Base-by-base conservation (phyloP, 106 monocot species). In the Apostasia ramifera region DNA sequence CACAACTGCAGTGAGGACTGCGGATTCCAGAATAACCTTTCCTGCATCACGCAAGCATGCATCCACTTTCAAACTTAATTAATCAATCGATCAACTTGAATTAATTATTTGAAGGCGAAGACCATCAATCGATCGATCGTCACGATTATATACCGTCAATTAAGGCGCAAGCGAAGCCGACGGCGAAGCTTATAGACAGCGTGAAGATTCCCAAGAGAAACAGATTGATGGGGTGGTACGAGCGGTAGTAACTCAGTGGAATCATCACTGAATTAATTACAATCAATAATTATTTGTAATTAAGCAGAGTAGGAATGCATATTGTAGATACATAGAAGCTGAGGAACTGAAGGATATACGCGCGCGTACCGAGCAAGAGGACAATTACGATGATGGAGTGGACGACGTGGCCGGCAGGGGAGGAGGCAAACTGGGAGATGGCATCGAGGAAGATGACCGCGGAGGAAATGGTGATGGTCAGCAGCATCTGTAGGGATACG, bases 301-400 rank as follows among this genome's bases (percentile, higher is more conserved):
- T 26, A 26, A 26, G 26, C 26, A 26, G 26, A 26, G 26, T 26
- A 26, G 26, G 26, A 0, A 26, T 26, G 26, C 26, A 26, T 26
- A 26, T 26, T 26, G 26, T 0, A 26, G 26, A 0, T 26, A 26
- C 26, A 26, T 26, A 26, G 26, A 26, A 26, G 26, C 26, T 26
- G 26, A 26, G 26, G 26, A 26, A 26, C 26, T 26, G 26, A 26
- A 26, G 26, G 26, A 26, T 26, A 26, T 26, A 26, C 26, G 26
- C 26, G 26, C 26, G 11, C 63, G n/a, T 26, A 91, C 90, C 70
- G 50, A 91, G 54, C 50, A 88, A 85, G 26, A 85, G 87, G 40
- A 80, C 55, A 64, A 91, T 55, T 63, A 91, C 48, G 68, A 91
- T 65, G 62, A 87, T 40, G 55, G 88, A 76, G 68, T 84, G 88